phyloP scores from a whole-genome alignment of 441 rosid genomes.

The Melastoma candidum region DNA sequence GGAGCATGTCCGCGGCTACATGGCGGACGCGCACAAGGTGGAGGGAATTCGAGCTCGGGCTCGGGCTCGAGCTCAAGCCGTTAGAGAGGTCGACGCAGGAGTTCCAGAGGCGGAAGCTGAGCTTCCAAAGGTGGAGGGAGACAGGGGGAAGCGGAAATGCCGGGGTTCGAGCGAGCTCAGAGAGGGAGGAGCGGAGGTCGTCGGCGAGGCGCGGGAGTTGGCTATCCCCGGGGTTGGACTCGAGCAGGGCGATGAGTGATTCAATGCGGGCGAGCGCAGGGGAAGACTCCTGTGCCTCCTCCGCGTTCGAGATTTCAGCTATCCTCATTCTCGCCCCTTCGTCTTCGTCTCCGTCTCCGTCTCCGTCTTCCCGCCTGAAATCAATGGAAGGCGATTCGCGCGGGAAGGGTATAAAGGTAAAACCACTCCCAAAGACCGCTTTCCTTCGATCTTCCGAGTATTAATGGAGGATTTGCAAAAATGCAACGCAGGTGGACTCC shows the following conservation, averaged over 20 bases:
- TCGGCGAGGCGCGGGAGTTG: conserved; percentile 33
- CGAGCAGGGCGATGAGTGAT: conserved; percentile 47
- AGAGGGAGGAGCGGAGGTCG: conserved; percentile 44
- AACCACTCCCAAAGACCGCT: too few relatives aligned
- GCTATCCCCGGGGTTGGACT: conserved; percentile 19
- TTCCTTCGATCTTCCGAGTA: too few relatives aligned
- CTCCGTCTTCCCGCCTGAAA: too few relatives aligned
- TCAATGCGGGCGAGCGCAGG: conserved; percentile 55
- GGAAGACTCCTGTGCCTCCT: conserved; percentile 20
- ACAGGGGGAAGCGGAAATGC: too few relatives aligned
- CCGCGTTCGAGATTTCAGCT: conserved; percentile 74
- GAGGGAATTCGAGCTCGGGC: conserved; percentile 23
- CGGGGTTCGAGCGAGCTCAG: conserved; percentile 40
- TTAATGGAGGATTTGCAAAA: too few relatives aligned
- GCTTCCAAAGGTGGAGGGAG: conserved; percentile 68
- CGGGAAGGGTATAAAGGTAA: too few relatives aligned
- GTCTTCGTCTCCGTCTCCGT: too few relatives aligned
- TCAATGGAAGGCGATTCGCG: too few relatives aligned
- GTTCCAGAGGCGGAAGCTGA: conserved; percentile 90
- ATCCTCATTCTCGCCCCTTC: conserved; percentile 42
- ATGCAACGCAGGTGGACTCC: too few relatives aligned
- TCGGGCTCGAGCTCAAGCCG: conserved; percentile 33
- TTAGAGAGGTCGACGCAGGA: conserved; percentile 86
- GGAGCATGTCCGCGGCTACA: conserved; percentile 76
- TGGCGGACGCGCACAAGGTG: conserved; percentile 56